Conservation (phyloP, 2,329 filamentous ascomycete genomes). For the Cladosporium sp. region DNA sequence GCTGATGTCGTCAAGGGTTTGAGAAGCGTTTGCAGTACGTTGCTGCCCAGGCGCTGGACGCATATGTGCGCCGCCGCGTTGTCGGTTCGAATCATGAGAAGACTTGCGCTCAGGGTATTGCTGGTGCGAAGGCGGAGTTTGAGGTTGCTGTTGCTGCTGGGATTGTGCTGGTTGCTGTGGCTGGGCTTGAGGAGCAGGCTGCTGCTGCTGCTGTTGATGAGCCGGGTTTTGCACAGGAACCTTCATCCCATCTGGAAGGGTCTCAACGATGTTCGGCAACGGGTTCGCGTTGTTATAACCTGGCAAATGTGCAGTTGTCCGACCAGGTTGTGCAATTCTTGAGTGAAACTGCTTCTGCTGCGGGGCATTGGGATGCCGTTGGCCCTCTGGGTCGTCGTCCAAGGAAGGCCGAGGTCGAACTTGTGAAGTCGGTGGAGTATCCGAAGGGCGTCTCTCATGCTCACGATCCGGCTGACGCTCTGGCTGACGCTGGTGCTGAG, state of each 20-base stretch:
- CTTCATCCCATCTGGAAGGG: conserved; percentile 37
- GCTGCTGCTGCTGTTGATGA: conserved; percentile 15
- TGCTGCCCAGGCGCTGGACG: conserved; percentile 26
- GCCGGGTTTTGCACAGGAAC: conserved; percentile 23
- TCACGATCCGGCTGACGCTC: conserved; percentile 17
- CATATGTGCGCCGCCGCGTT: conserved; percentile 32
- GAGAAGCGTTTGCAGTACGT: conserved; percentile 26
- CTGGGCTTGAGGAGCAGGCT: neutral
- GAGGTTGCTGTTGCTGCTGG: conserved; percentile 12
- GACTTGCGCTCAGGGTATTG: conserved; percentile 50
- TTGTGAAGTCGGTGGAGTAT: conserved; percentile 8
- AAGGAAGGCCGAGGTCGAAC: conserved; percentile 10
- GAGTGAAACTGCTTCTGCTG: conserved; percentile 52
- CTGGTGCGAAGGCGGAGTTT: conserved; percentile 17
- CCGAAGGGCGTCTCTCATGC: conserved; percentile 2
- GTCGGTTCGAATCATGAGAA: conserved; percentile 31
- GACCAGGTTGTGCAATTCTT: conserved; percentile 52
- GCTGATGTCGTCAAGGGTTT: conserved; percentile 60
- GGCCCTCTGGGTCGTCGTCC: conserved; percentile 9
- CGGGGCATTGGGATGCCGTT: conserved; percentile 31
- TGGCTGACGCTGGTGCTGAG: conserved; percentile 13
- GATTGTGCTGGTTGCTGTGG: conserved; percentile 38
- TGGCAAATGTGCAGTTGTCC: conserved; percentile 50
- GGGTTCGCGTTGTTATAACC: conserved; percentile 39
- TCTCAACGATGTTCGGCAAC: conserved; percentile 63